Evolutionary conservation across 164 flowering plant genomes (phyloP), one percentile per base, ranked within the genome.

Genomic region (Euptelea pleiosperma): DNA sequence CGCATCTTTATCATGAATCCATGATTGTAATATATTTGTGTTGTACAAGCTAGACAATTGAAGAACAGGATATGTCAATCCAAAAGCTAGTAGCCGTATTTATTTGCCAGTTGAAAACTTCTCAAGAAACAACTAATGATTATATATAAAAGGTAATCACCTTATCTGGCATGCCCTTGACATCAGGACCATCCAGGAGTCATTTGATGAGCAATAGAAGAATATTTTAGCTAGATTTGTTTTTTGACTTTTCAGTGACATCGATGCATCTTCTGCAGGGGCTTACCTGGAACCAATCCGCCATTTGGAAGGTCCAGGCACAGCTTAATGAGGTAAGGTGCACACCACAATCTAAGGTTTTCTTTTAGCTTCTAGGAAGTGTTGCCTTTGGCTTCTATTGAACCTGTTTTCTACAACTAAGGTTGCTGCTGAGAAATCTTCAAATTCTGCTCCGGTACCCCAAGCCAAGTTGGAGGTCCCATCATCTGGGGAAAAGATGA

Each of bases 341-440:
- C 40, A 19, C 14, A 21, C 14, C n/a, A 51, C 49, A 35, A 34
- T 4, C 42, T 25, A 6, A 10, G 8, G 24, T 31, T 42, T 42
- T 24, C n/a, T 58, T 15, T 33, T 42, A 7, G 8, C 12, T 7
- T 8, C 19, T 4, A 50, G 49, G 26, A 44, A 35, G 2, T 44
- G 11, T 6, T 12, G 19, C 22, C 19, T 55, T 39, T 19, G 37
- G 24, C 8, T 24, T 55, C 45, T 50, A 30, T 22, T 60, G 16
- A 10, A 43, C 43, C 12, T 43, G n/a, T 54, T 57, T 50, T 42
- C 24, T 49, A 9, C 49, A 51, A 63, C 25, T n/a, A 50, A 84
- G 86, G 81, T 69, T 65, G 60, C 55, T 51, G 65, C 51, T 2
- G 72, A 69, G 44, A 67, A 62, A 56, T 60, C 84, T 35, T 74